A percentile compares a stretch with the other conserved stretches of the same genome.
Conservation (phyloP, 257 asterid species). For the Solanum etuberosum region DNA sequence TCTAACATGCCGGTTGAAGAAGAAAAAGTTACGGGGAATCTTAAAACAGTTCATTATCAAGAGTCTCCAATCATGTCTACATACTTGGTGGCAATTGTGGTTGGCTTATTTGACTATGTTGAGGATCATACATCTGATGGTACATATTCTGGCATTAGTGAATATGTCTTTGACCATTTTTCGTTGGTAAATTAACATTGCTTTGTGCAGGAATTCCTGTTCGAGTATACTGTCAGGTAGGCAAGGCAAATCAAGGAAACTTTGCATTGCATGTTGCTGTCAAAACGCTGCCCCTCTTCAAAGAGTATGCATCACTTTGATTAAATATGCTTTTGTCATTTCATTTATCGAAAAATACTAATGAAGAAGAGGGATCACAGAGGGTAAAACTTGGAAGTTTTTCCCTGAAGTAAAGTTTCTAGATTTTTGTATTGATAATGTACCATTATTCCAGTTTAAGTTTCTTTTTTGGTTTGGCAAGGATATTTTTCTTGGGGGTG, state of each 20-base stretch:
- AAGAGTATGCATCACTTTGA: constrained; percentile 35
- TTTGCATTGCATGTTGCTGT: constrained; percentile 90
- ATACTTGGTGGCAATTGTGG: constrained; percentile 92
- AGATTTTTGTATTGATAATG: neutral
- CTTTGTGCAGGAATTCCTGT: constrained; percentile 54
- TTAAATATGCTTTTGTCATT: neutral
- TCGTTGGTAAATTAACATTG: neutral
- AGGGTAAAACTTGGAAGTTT: neutral
- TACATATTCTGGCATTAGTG: constrained; percentile 8
- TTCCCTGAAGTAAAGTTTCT: neutral
- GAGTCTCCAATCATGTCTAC: constrained; percentile 98
- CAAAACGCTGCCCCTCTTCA: constrained; percentile 75
- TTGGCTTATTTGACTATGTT: constrained; percentile 86
- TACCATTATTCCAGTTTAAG: neutral
- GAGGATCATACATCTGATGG: constrained; percentile 93
- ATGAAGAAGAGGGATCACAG: neutral
- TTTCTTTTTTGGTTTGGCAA: neutral
- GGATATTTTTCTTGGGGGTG: neutral
- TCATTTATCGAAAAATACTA: neutral
- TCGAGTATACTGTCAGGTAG: constrained; percentile 83
- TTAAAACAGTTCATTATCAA: constrained; percentile 65
- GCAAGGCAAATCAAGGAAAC: constrained; percentile 77
- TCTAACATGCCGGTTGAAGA: constrained; percentile 81
- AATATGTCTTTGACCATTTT: neutral
- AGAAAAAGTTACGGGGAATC: constrained; percentile 52